These are phyloP conservation scores for Claviceps sp. DNA, from an alignment of 2,329 filamentous ascomycete genomes.

Conservation along the genomic window DNA sequence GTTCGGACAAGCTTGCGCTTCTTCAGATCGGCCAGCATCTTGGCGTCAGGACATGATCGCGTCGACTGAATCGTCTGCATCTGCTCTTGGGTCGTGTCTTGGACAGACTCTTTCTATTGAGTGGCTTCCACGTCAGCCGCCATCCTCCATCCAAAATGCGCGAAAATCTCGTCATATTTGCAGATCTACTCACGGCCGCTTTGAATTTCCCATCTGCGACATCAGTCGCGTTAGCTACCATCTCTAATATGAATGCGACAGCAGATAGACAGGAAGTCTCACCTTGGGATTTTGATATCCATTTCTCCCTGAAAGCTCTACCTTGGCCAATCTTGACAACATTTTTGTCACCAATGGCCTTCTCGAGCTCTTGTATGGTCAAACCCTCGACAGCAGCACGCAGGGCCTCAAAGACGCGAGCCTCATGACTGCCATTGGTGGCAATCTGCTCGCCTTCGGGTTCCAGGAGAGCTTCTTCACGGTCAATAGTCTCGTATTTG, in stretches of 20 bases:
- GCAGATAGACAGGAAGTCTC: conserved; percentile 14
- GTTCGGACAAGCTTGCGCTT: conserved; percentile 82
- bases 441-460: conserved; percentile 60
- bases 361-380: conserved; percentile 61
- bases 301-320: conserved; percentile 78
- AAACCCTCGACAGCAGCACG: conserved; percentile 63
- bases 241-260: not conserved
- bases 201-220: conserved; percentile 7
- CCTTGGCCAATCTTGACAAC: conserved; percentile 78
- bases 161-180: not conserved
- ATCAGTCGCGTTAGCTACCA: conserved; percentile 2
- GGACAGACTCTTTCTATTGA: conserved; percentile 52
- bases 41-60: conserved; percentile 53
- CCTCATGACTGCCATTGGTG: conserved; percentile 67
- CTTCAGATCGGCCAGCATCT: conserved; percentile 67
- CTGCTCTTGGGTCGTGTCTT: conserved; percentile 65
- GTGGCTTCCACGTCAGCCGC: not conserved
- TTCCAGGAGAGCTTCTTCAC: conserved; percentile 65
- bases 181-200: conserved; percentile 4
- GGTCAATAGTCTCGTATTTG: conserved; percentile 69
- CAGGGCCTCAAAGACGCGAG: conserved; percentile 66
- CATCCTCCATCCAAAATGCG: too few relatives aligned
- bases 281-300: conserved; percentile 50
- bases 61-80: conserved; percentile 60
- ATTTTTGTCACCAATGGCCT: conserved; percentile 56